Evolutionary conservation across 2,329 filamentous ascomycete genomes (phyloP).

Genomic region (Cladosporium sp.): DNA sequence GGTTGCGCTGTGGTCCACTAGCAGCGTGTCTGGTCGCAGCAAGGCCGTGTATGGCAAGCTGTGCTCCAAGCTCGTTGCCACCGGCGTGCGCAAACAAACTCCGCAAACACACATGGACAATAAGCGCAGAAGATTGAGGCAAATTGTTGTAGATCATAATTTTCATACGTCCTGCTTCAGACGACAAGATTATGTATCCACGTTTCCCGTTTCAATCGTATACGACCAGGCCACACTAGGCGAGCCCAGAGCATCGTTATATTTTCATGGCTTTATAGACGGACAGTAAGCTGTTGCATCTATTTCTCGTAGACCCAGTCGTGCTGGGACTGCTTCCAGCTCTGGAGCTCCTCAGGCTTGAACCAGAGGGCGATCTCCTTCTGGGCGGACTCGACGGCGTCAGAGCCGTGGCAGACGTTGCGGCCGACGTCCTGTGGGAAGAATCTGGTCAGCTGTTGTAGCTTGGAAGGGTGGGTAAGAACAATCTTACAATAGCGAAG

Average conservation of each 20-base stretch:
- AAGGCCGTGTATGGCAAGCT: too few relatives aligned
- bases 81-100: too few relatives aligned
- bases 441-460: neutral
- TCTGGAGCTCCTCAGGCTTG: conserved; percentile 76
- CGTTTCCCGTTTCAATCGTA: conserved; percentile 9
- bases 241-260: too few relatives aligned
- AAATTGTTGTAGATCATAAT: too few relatives aligned
- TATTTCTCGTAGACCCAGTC: conserved; percentile 97
- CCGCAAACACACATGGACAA: too few relatives aligned
- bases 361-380: conserved; percentile 99
- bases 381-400: conserved; percentile 97
- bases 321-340: conserved; percentile 76
- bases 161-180: too few relatives aligned
- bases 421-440: conserved; percentile 67
- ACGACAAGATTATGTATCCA: neutral
- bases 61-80: too few relatives aligned
- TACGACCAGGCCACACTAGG: neutral
- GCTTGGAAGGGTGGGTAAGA: neutral
- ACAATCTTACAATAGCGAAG: conserved; percentile 59
- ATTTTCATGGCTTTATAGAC: neutral
- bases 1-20: too few relatives aligned
- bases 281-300: conserved; percentile 12
- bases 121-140: too few relatives aligned
- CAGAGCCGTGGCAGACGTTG: conserved; percentile 99
- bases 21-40: too few relatives aligned